A percentile compares a stretch with the other conserved stretches of the same genome.
phyloP scores from a whole-genome alignment of 2,329 filamentous ascomycete species.

The Xylaria digitata region DNA sequence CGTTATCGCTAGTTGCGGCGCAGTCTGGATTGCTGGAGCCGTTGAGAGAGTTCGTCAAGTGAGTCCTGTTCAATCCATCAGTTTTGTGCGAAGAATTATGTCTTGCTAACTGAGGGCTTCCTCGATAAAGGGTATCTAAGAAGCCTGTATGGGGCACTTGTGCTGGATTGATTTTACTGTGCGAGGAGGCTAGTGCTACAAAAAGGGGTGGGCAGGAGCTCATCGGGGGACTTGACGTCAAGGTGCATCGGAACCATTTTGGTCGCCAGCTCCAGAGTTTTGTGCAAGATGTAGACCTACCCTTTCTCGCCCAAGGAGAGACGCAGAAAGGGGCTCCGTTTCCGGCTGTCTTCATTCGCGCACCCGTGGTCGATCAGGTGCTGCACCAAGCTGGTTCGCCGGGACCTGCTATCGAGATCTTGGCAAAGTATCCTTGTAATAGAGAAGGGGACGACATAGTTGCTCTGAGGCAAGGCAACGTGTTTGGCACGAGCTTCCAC shows the following conservation, averaged over 20 bases:
- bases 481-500: slow-evolving; percentile 95
- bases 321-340: slow-evolving; percentile 63
- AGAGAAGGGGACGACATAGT: slow-evolving; percentile 79
- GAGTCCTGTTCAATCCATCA: slow-evolving; percentile 49
- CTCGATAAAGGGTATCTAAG: slow-evolving; percentile 68
- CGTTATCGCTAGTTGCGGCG: slow-evolving; percentile 88
- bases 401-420: slow-evolving; percentile 57
- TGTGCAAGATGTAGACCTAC: slow-evolving; percentile 77
- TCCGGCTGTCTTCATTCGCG: slow-evolving; percentile 90
- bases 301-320: slow-evolving; percentile 67
- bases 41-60: slow-evolving; percentile 91
- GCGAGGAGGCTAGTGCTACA: slow-evolving; percentile 86
- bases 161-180: slow-evolving; percentile 90
- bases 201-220: slow-evolving; percentile 94
- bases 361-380: slow-evolving; percentile 89
- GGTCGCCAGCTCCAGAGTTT: slow-evolving; percentile 94
- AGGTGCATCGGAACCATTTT: slow-evolving; percentile 94
- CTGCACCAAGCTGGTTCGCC: slow-evolving; percentile 53
- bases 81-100: neutral
- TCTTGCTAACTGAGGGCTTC: slow-evolving; percentile 15
- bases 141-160: slow-evolving; percentile 97
- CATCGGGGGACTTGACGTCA: slow-evolving; percentile 89
- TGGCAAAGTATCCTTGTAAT: slow-evolving; percentile 61
- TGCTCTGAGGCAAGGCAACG: slow-evolving; percentile 88
- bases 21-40: slow-evolving; percentile 85